phyloP scores from a whole-genome alignment of 169 alveolate species.

The Plasmodium falciparum region DNA sequence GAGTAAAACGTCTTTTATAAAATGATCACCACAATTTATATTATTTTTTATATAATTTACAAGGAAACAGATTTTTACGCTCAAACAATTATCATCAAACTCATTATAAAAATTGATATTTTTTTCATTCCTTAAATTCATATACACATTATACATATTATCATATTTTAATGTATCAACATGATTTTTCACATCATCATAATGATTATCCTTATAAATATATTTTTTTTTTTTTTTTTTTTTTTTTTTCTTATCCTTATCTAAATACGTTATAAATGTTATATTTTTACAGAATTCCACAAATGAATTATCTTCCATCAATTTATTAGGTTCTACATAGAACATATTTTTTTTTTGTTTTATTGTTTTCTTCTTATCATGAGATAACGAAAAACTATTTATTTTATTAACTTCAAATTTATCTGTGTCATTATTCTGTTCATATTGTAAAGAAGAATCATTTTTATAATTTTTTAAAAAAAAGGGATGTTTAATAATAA shows the following conservation, averaged over 20 bases:
- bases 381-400: background rate
- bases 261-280: constrained; percentile 15
- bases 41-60: constrained; percentile 18
- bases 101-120: constrained; percentile 13
- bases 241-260: background rate
- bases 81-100: constrained; percentile 19
- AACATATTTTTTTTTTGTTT: background rate
- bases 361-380: constrained; percentile 14
- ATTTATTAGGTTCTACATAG: no score
- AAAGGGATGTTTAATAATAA: background rate
- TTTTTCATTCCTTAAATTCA: background rate
- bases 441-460: background rate
- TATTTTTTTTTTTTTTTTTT: background rate
- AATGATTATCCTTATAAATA: background rate
- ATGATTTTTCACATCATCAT: no score
- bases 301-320: constrained; percentile 7
- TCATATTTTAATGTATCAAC: no score
- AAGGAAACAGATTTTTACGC: constrained; percentile 44
- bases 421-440: background rate
- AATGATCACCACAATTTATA: background rate
- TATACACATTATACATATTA: background rate
- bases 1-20: constrained; percentile 26
- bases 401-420: background rate
- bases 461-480: background rate
- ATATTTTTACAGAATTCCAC: constrained; percentile 19